Base-by-base conservation (phyloP, 305 asterid species). In the Fraxinus dipetala region DNA sequence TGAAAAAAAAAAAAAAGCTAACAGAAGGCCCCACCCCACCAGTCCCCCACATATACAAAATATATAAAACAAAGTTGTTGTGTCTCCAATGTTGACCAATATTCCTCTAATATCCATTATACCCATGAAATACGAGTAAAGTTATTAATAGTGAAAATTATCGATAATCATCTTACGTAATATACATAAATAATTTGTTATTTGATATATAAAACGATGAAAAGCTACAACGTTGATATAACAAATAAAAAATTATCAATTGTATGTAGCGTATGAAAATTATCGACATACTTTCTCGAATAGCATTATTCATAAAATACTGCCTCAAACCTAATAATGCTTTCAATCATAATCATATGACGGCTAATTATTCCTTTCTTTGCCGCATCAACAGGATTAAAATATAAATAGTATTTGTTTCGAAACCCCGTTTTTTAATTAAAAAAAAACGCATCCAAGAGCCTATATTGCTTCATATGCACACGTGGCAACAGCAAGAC, bases 401-500 rank as follows among this genome's bases (percentile, higher is more conserved):
- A n/a, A n/a, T n/a, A n/a, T n/a, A n/a, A n/a, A n/a, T 63, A 34
- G 36, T 4, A 31, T 31, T 31, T 31, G 34, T 31, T 31, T 34
- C 5, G 65, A n/a, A 16, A 5, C 10, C 43, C 43, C 9, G 9
- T 36, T 36, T n/a, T 31, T 0, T 2, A 28, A 28, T 28, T 28
- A 31, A 31, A 31, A 6, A 51, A 45, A 61, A 59, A 43, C 24
- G 75, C 1, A 73, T 78, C 3, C 80, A 79, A 69, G 78, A 6
- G 35, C 75, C 81, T 61, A 4, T 3, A 82, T 69, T 30, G 13
- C 45, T 80, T 32, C 36, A 79, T 10, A 61, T 3, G 20, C 9
- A 20, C 14, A 85, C 87, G 90, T 87, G 92, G 87, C 85, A 67
- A 69, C 80, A 81, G 72, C 59, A 54, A 70, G 80, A 78, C 83